Evolutionary conservation across 208 protist genomes (phyloP).

Genomic region (Wallacemonas sp.): DNA sequence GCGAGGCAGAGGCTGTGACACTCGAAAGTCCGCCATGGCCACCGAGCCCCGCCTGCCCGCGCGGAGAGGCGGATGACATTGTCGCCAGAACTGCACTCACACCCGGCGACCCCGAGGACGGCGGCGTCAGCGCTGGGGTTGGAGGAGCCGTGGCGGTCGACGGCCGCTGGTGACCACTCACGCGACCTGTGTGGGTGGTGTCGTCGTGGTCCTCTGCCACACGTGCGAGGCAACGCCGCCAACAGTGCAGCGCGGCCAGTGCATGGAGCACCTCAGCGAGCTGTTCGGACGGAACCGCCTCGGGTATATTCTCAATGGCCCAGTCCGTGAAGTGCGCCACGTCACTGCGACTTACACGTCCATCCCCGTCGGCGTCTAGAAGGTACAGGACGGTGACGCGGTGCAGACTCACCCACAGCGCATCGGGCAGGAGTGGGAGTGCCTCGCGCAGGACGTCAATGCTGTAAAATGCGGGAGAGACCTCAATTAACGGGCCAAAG

Average conservation of each 20-base stretch:
- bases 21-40: too few species aligned
- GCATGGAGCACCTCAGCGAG: constrained; percentile 55
- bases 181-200: not conserved
- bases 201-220: constrained; percentile 16
- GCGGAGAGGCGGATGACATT: too few species aligned
- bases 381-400: constrained; percentile 61
- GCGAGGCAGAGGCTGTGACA: too few species aligned
- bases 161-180: not conserved
- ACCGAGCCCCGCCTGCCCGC: too few species aligned
- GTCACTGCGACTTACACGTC: constrained; percentile 42
- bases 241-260: constrained; percentile 51
- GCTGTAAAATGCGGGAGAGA: constrained; percentile 43
- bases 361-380: constrained; percentile 64
- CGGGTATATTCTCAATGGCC: constrained; percentile 38
- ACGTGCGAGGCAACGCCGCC: constrained; percentile 38
- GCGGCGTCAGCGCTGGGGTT: not conserved
- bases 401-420: constrained; percentile 52
- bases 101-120: constrained; percentile 1
- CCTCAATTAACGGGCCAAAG: constrained; percentile 29
- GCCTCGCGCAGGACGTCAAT: constrained; percentile 50
- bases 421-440: constrained; percentile 45
- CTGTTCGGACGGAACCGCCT: constrained; percentile 33
- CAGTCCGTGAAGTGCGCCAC: constrained; percentile 58
- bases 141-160: not conserved
- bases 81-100: too few species aligned